Evolutionary conservation across 768 basidiomycete genomes (phyloP).

Genomic region (Chalciporus sphaerocephalus): DNA sequence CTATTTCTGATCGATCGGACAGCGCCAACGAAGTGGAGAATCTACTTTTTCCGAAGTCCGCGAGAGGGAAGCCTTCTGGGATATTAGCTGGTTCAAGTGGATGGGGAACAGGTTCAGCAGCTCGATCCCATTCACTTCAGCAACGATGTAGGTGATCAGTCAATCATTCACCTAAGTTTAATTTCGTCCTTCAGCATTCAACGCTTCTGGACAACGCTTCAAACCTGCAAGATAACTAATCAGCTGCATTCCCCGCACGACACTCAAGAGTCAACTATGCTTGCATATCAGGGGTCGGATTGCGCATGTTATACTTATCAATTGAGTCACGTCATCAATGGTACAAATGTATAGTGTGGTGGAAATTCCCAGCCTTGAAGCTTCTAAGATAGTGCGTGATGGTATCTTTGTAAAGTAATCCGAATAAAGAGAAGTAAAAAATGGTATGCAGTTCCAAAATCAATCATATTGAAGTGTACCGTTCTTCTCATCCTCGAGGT

Average conservation of each 20-base stretch:
- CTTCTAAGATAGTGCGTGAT: slow-evolving; percentile 12
- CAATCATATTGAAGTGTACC: slow-evolving; percentile 48
- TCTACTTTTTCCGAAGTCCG: slow-evolving; percentile 39
- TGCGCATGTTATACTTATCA: slow-evolving; percentile 13
- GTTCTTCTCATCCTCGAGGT: slow-evolving; percentile 79
- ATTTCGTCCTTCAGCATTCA: slow-evolving; percentile 37
- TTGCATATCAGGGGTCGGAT: neutral
- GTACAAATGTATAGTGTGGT: slow-evolving; percentile 21
- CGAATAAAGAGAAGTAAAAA: slow-evolving; percentile 6
- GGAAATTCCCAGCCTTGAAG: slow-evolving; percentile 3
- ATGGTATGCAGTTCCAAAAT: slow-evolving; percentile 4
- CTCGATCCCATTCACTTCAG: slow-evolving; percentile 20
- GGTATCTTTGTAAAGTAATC: slow-evolving; percentile 8
- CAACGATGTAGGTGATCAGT: slow-evolving; percentile 24
- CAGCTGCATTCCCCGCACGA: neutral
- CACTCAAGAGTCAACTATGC: neutral
- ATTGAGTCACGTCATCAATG: slow-evolving; percentile 11
- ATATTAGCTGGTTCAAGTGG: slow-evolving; percentile 29
- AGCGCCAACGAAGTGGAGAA: slow-evolving; percentile 74
- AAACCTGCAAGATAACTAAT: slow-evolving; percentile 37
- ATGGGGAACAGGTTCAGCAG: slow-evolving; percentile 33
- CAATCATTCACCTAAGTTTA: neutral
- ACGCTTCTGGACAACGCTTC: slow-evolving; percentile 41
- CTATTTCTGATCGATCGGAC: slow-evolving; percentile 56
- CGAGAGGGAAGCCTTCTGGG: slow-evolving; percentile 18